Evolutionary conservation across 805 yeast species (phyloP).

Genomic region (Hermanozyma aechmeae): DNA sequence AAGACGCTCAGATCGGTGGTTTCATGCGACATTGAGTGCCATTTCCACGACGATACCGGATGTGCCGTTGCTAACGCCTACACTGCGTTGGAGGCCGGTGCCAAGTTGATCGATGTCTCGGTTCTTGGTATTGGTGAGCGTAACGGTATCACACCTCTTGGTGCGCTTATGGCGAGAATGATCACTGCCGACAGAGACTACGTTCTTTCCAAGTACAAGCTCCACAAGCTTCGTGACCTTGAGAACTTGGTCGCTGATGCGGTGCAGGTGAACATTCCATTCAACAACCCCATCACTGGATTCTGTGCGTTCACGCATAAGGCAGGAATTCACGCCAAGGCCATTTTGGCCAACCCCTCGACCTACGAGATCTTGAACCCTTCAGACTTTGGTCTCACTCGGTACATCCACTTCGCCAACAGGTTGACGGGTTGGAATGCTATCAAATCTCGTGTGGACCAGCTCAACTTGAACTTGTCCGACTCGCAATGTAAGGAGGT

Average conservation of each 20-base stretch:
- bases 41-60: slow-evolving; percentile 57
- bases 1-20: slow-evolving; percentile 50
- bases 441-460: slow-evolving; percentile 52
- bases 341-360: slow-evolving; percentile 55
- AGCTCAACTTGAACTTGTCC: slow-evolving; percentile 43
- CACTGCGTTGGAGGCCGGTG: slow-evolving; percentile 56
- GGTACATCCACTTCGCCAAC: slow-evolving; percentile 54
- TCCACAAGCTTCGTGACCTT: slow-evolving; percentile 46
- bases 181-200: slow-evolving; percentile 53
- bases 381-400: slow-evolving; percentile 49
- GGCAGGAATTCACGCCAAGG: slow-evolving; percentile 58
- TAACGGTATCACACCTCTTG: slow-evolving; percentile 54
- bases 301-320: slow-evolving; percentile 59
- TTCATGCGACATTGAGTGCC: slow-evolving; percentile 51
- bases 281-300: slow-evolving; percentile 56
- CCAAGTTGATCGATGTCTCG: slow-evolving; percentile 48
- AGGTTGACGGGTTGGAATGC: slow-evolving; percentile 59
- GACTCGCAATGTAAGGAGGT: slow-evolving; percentile 52
- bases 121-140: slow-evolving; percentile 57
- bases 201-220: slow-evolving; percentile 48
- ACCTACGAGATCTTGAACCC: slow-evolving; percentile 54
- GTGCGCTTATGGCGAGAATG: slow-evolving; percentile 58
- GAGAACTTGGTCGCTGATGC: slow-evolving; percentile 53
- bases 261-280: slow-evolving; percentile 50
- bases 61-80: slow-evolving; percentile 58